Percentiles rank a stretch among this genome's conserved stretches.
phyloP scores from a whole-genome alignment of 2,329 filamentous ascomycete genomes.

The Alternaria gansuensis region DNA sequence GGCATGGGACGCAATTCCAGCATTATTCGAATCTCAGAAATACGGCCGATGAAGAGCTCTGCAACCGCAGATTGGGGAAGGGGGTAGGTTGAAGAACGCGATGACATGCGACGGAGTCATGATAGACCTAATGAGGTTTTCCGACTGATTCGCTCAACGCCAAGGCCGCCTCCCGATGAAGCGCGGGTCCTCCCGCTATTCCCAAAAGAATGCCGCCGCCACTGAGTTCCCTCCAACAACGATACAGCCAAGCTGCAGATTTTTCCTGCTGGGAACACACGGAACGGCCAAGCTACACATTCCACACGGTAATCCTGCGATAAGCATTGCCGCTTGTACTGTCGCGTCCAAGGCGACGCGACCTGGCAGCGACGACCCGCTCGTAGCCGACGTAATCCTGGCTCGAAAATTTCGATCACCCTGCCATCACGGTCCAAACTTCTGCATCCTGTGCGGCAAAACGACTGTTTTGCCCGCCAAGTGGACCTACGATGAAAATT shows the following conservation, averaged over 20 bases:
- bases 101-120: conserved; percentile 1
- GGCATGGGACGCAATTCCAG: background rate
- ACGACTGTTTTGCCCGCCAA: conserved; percentile 29
- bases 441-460: conserved; percentile 30
- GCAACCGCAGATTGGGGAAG: background rate
- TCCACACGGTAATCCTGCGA: conserved; percentile 15
- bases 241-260: conserved; percentile 35
- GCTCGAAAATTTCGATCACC: conserved; percentile 39
- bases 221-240: conserved; percentile 25
- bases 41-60: background rate
- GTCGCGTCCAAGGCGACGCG: conserved; percentile 22
- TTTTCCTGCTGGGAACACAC: conserved; percentile 33
- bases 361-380: conserved; percentile 31
- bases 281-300: conserved; percentile 21
- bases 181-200: conserved; percentile 37
- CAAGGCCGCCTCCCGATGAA: conserved; percentile 33
- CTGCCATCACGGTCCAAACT: conserved; percentile 32
- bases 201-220: conserved; percentile 26
- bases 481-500: conserved; percentile 50
- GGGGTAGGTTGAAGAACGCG: conserved; percentile 1
- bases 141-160: conserved; percentile 21
- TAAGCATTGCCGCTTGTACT: conserved; percentile 12
- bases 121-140: conserved; percentile 14
- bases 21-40: background rate
- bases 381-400: conserved; percentile 35